These are phyloP conservation scores for Cadophora malorum DNA, from an alignment of 2,329 filamentous ascomycete genomes.

Conservation along the genomic window DNA sequence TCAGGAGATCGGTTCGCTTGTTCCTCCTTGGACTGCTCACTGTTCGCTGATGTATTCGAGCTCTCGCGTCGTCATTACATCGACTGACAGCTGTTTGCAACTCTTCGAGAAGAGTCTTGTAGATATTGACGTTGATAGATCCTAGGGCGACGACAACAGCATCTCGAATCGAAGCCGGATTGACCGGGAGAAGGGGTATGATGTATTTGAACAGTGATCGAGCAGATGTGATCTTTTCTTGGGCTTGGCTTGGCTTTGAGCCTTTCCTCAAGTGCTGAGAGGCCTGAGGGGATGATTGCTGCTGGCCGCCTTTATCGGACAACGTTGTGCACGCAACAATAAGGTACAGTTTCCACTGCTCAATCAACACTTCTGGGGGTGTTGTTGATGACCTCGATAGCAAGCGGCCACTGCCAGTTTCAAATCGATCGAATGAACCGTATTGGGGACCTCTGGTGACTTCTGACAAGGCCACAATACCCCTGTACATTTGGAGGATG, in stretches of 20 bases:
- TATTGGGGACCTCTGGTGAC: constrained; percentile 69
- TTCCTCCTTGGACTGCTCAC: constrained; percentile 83
- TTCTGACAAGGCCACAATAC: constrained; percentile 81
- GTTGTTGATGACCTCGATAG: constrained; percentile 65
- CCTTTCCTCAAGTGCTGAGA: constrained; percentile 81
- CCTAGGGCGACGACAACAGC: constrained; percentile 92
- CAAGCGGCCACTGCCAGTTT: constrained; percentile 56
- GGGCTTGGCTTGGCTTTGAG: constrained; percentile 72
- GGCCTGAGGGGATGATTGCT: constrained; percentile 61
- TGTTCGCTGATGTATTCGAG: constrained; percentile 84
- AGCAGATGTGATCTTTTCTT: constrained; percentile 86
- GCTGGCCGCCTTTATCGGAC: constrained; percentile 76
- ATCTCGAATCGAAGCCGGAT: constrained; percentile 81
- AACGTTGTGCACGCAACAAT: constrained; percentile 97
- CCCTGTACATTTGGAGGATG: constrained; percentile 89
- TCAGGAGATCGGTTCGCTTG: constrained; percentile 81
- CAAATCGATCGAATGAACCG: constrained; percentile 55
- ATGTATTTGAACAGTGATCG: constrained; percentile 89
- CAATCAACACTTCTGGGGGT: constrained; percentile 85
- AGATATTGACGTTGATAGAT: constrained; percentile 94
- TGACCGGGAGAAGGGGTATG: constrained; percentile 83
- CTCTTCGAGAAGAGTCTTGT: constrained; percentile 87
- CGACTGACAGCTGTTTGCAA: constrained; percentile 84
- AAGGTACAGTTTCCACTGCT: constrained; percentile 97
- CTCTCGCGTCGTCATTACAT: constrained; percentile 88